These are phyloP conservation scores for Nakazawaea ambrosiae DNA, from an alignment of 805 yeast genomes.

Conservation along the genomic window DNA sequence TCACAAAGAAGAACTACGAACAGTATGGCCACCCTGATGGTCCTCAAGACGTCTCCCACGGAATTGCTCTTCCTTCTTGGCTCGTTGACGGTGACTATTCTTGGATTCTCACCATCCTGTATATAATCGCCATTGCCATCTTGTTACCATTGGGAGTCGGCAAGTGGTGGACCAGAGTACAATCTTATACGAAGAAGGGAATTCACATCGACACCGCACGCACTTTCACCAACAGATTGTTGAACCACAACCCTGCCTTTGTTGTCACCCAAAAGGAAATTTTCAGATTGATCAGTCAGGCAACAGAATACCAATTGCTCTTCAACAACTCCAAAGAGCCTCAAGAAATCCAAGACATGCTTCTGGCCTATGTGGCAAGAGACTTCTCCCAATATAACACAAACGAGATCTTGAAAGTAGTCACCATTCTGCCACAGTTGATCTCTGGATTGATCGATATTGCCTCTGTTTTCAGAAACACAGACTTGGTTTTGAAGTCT, in stretches of 20 bases:
- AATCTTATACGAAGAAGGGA: conserved; percentile 74
- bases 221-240: conserved; percentile 58
- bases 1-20: conserved; percentile 70
- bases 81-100: conserved; percentile 79
- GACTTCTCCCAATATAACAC: conserved; percentile 24
- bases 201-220: conserved; percentile 82
- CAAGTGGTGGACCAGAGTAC: conserved; percentile 84
- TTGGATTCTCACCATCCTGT: conserved; percentile 50
- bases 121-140: conserved; percentile 68
- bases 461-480: conserved; percentile 70
- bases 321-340: conserved; percentile 32
- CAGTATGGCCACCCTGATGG: conserved; percentile 98
- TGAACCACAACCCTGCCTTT: conserved; percentile 69
- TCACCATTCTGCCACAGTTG: conserved; percentile 58
- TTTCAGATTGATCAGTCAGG: conserved; percentile 49
- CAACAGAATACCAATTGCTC: conserved; percentile 56
- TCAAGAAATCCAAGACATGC: conserved; percentile 41
- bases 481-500: conserved; percentile 54
- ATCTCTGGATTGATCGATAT: conserved; percentile 73
- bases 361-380: conserved; percentile 56
- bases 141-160: conserved; percentile 78
- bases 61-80: conserved; percentile 91
- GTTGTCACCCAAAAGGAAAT: conserved; percentile 52
- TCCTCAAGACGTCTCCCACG: conserved; percentile 82
- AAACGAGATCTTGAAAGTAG: conserved; percentile 43